Base-by-base conservation (phyloP, 352 stramenopile species). In the Globisporangium acanthophoron region DNA sequence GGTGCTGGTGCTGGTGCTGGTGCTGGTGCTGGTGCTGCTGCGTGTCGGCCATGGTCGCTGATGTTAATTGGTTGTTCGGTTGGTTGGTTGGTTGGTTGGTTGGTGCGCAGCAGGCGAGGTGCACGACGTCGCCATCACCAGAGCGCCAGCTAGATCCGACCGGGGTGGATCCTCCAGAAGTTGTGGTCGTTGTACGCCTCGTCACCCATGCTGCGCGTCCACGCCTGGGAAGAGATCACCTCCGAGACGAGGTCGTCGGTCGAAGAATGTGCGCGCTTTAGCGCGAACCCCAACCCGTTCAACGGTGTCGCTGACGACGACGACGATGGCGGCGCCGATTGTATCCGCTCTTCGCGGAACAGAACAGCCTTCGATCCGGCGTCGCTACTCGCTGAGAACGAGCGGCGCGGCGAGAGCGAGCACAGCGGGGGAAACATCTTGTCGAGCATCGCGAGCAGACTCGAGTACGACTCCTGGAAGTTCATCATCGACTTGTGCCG, bases 181-280 rank as follows among this genome's bases (percentile, higher is more conserved):
- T 94, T 94, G 31, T 90, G 65, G 56, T 94, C 85, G 61, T 94
- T 94, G 70, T 87, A 94, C 21, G 82, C 83, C 56, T 94, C 85
- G 55, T 94, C 85, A 11, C 66, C 70, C 63, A 90, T 69, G 49
- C 65, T 85, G 29, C 78, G 72, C 44, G 78, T 73, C 13, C 70
- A 71, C 6, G 73, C 73, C 49, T 79, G 72, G 0, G 67, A 80
- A 2, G 71, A 77, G 46, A 87, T 68, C 0, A 79, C 66, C 39
- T 88, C 79, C 3, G 73, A 80, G 9, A 85, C 66, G 24, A 85
- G 59, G 40, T 79, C 65, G 12, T 88, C 70, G 9, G 58, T 64
- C 4, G 58, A 50, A 0, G 62, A 68, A 16, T 53, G 52, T 4
- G 37, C 44, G 49, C 50, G 57, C 18, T 53, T 57, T 18, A 58